These are phyloP conservation scores for Calocybe gangraenosa DNA, from an alignment of 768 basidiomycete genomes.

Conservation along the genomic window DNA sequence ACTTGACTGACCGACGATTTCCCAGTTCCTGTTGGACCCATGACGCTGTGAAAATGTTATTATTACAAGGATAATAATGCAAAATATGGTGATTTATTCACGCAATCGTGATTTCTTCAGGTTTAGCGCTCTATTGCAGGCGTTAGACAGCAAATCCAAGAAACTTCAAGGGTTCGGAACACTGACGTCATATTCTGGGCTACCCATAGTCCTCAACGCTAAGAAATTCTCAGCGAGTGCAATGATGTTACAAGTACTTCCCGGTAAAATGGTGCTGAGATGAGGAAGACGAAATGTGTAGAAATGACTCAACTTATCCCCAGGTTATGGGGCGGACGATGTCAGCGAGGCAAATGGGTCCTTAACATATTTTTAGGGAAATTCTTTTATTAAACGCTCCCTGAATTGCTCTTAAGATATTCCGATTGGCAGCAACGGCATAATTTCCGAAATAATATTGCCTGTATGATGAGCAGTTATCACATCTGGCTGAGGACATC, in stretches of 20 bases:
- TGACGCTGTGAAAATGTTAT: conserved; percentile 20
- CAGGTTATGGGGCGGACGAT: background rate
- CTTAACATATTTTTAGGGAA: background rate
- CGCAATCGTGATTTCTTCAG: conserved; percentile 12
- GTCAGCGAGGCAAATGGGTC: background rate
- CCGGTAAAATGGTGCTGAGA: too few species aligned
- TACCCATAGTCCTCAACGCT: background rate
- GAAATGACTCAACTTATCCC: background rate
- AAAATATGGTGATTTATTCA: background rate
- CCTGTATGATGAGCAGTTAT: too few species aligned
- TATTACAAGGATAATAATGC: background rate
- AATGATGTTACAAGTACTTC: too few species aligned
- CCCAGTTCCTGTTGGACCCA: conserved; percentile 37
- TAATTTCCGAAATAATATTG: background rate
- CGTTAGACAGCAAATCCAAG: background rate
- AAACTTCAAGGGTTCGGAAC: background rate
- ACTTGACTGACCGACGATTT: conserved; percentile 29
- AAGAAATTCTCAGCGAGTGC: too few species aligned
- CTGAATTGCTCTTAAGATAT: too few species aligned
- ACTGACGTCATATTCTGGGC: background rate
- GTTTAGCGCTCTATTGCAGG: background rate
- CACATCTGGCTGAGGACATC: too few species aligned
- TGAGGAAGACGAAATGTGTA: too few species aligned
- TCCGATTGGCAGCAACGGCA: background rate
- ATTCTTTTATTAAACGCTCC: background rate